phyloP scores from a whole-genome alignment of 176 grass and related monocot species.

The Secale cereale region DNA sequence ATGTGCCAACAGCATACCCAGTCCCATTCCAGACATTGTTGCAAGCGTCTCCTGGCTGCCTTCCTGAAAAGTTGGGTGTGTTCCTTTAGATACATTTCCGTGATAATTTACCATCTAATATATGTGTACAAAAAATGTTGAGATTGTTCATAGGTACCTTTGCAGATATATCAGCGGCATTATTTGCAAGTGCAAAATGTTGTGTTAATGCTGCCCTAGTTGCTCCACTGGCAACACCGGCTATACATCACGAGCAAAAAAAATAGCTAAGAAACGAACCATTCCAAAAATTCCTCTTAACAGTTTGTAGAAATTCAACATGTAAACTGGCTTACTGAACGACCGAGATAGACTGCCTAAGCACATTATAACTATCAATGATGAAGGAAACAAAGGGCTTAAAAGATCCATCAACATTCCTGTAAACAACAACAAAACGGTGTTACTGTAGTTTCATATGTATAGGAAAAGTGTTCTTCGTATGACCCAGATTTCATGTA shows the following conservation, averaged over 20 bases:
- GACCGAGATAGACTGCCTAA: slow-evolving; percentile 89
- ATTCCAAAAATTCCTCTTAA: background rate
- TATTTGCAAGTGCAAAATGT: slow-evolving; percentile 91
- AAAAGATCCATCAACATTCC: slow-evolving; percentile 98
- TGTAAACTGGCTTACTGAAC: slow-evolving; percentile 78
- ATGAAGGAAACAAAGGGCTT: slow-evolving; percentile 95
- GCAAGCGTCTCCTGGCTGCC: slow-evolving; percentile 97
- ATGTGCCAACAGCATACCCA: slow-evolving; percentile 89
- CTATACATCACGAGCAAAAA: slow-evolving; percentile 26
- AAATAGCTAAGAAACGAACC: slow-evolving; percentile 8
- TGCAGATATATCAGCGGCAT: slow-evolving; percentile 92
- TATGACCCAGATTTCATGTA: slow-evolving; percentile 1
- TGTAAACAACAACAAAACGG: slow-evolving; percentile 33
- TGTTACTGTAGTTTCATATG: background rate
- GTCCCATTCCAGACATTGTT: slow-evolving; percentile 86
- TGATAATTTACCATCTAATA: slow-evolving; percentile 23
- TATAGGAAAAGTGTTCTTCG: background rate
- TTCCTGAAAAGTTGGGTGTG: slow-evolving; percentile 53
- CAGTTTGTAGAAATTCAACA: background rate
- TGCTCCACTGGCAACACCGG: slow-evolving; percentile 97
- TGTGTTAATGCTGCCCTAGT: slow-evolving; percentile 93
- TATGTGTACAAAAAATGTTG: background rate
- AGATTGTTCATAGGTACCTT: slow-evolving; percentile 54
- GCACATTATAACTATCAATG: slow-evolving; percentile 79
- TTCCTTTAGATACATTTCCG: slow-evolving; percentile 27